A percentile compares a stretch with the other conserved stretches of the same genome.
phyloP scores from a whole-genome alignment of 257 asterid species.

The Schizonepeta tenuifolia region DNA sequence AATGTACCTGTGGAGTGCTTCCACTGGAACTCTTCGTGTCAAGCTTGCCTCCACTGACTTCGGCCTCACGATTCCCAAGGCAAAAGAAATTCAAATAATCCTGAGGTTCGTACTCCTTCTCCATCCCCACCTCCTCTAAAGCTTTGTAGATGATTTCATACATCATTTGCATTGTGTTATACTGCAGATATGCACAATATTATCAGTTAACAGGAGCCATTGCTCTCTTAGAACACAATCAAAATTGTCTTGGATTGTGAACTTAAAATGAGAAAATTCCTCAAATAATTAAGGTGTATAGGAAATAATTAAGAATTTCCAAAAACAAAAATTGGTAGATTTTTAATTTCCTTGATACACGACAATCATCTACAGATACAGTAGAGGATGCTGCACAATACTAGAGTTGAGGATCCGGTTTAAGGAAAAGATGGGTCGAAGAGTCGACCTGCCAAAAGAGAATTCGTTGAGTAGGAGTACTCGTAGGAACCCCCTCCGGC shows the following conservation, averaged over 20 bases:
- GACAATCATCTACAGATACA: no score
- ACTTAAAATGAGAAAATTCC: not conserved
- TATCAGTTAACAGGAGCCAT: not conserved
- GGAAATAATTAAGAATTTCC: no score
- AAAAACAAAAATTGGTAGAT: no score
- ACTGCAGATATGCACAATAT: constrained; percentile 47
- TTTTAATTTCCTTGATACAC: no score
- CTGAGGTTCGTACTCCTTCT: constrained; percentile 72
- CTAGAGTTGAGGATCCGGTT: no score
- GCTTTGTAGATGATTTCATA: constrained; percentile 79
- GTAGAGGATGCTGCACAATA: no score
- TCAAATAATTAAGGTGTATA: no score
- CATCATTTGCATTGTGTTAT: constrained; percentile 98
- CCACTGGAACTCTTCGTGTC: constrained; percentile 43
- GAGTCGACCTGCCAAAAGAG: constrained; percentile 83
- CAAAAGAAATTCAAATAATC: constrained; percentile 88
- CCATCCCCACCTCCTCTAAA: constrained; percentile 72
- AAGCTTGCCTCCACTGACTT: constrained; percentile 32
- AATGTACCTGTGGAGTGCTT: constrained; percentile 67
- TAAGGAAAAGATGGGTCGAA: not conserved
- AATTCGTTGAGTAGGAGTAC: constrained; percentile 83
- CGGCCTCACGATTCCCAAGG: constrained; percentile 84
- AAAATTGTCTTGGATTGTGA: not conserved
- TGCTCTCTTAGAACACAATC: not conserved
- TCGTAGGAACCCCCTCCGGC: constrained; percentile 94